Base-by-base conservation (phyloP, 352 stramenopile species). In the Aphanomyces euteiches region DNA sequence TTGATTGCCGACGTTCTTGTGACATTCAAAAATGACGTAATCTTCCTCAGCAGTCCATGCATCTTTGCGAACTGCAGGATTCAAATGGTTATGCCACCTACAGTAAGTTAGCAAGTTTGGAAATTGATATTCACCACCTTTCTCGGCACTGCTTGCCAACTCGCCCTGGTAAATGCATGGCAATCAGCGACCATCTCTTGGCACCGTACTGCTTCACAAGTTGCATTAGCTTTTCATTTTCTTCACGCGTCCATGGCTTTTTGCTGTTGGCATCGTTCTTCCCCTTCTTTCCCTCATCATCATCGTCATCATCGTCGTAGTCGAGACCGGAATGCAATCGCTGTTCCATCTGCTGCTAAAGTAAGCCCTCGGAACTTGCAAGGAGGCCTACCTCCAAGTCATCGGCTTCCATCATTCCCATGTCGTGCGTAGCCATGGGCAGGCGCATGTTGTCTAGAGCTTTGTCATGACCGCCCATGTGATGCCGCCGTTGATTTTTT, bases 1-100 rank as follows among this genome's bases (percentile, higher is more conserved):
- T 61, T 96, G 88, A 74, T 97, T 97, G 40, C 90, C 90, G 39
- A 96, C 81, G 47, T 95, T 95, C 77, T 95, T 93, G 73, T 97
- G 90, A 69, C 86, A 93, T 65, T 95, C 83, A 63, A 96, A 92
- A 61, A 97, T 95, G 36, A 96, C 83, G 56, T 93, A 89, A 74
- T 97, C 90, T 69, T 97, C 90, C 60, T 97, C 89, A 0, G 84
- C 79, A 0, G 86, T 96, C 89, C 87, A 97, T 12, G 89, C 87
- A 50, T 93, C 87, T 69, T 95, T 96, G 61, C 90, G 85, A 7
- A 97, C 86, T 28, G 81, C 86, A 10, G 87, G 87, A 67, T 94
- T 93, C 74, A 96, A 67, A 66, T 96, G 88, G 67, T 96, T 95
- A 77, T 95, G 85, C 89, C 89, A 96, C 74, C 84, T 88, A 72